Conservation (phyloP, 179 eudicot species). For the Silene noctiflora region DNA sequence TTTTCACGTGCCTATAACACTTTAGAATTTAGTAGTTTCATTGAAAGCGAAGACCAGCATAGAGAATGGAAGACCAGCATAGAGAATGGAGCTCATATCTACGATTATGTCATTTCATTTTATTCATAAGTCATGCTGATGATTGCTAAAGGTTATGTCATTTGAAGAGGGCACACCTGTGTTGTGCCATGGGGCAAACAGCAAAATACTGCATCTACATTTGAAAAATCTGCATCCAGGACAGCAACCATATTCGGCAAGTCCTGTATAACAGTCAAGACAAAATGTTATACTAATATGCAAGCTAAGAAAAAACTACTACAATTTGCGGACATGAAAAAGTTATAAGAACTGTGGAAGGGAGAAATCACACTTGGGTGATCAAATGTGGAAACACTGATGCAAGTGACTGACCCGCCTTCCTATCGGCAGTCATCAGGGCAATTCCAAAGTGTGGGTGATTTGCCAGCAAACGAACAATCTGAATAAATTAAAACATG, state of each 20-base stretch:
- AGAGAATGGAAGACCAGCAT: neutral
- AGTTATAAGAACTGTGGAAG: neutral
- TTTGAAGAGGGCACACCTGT: slow-evolving; percentile 46
- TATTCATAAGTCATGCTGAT: neutral
- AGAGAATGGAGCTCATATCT: neutral
- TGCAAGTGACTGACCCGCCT: slow-evolving; percentile 89
- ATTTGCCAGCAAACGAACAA: slow-evolving; percentile 74
- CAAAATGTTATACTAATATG: neutral
- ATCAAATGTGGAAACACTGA: slow-evolving; percentile 89
- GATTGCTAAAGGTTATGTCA: neutral
- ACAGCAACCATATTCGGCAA: slow-evolving; percentile 81
- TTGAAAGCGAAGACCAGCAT: neutral
- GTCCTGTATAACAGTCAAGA: slow-evolving; percentile 39
- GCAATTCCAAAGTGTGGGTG: slow-evolving; percentile 76
- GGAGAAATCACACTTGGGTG: slow-evolving; percentile 46
- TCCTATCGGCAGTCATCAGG: slow-evolving; percentile 93
- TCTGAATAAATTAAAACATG: slow-evolving; percentile 34
- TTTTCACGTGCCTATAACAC: neutral
- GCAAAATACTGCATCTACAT: slow-evolving; percentile 91
- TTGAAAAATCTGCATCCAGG: slow-evolving; percentile 81
- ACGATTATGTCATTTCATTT: neutral
- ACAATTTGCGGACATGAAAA: neutral
- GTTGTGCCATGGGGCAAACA: slow-evolving; percentile 99
- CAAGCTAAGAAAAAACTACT: neutral
- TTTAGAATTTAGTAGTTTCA: neutral